Evolutionary conservation across 202 grass and related monocot genomes (phyloP).

Genomic region (Panicum virgatum): DNA sequence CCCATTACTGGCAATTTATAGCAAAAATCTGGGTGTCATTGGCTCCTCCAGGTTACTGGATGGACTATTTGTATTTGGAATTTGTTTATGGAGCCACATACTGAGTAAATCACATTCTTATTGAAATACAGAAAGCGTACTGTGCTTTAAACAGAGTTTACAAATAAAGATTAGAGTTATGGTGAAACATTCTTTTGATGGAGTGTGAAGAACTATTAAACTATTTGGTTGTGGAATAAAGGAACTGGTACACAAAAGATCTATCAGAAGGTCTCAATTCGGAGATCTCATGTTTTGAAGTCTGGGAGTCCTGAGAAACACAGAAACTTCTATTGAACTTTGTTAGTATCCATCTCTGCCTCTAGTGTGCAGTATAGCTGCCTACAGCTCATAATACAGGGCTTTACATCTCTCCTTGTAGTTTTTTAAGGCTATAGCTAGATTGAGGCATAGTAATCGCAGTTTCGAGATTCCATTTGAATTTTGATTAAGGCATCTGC

Average conservation of each 20-base stretch:
- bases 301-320: background rate
- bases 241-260: background rate
- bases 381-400: background rate
- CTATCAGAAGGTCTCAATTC: constrained; percentile 15
- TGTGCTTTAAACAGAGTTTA: background rate
- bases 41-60: background rate
- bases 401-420: background rate
- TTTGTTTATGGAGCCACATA: constrained; percentile 1
- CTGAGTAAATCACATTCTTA: background rate
- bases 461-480: background rate
- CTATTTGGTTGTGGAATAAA: too few relatives aligned
- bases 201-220: too few relatives aligned
- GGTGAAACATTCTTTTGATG: too few relatives aligned
- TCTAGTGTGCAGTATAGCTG: background rate
- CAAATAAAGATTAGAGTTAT: background rate
- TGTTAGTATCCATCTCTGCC: constrained; percentile 2
- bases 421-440: background rate
- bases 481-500: constrained; percentile 11
- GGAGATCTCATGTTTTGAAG: background rate
- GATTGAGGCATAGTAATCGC: constrained; percentile 10
- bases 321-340: background rate
- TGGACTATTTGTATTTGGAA: background rate
- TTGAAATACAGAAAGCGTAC: background rate
- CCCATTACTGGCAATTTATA: background rate
- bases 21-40: background rate